Percentiles rank a stretch among this genome's conserved stretches.
Conservation (phyloP, 768 basidiomycete genomes). For the Lactarius vividus region DNA sequence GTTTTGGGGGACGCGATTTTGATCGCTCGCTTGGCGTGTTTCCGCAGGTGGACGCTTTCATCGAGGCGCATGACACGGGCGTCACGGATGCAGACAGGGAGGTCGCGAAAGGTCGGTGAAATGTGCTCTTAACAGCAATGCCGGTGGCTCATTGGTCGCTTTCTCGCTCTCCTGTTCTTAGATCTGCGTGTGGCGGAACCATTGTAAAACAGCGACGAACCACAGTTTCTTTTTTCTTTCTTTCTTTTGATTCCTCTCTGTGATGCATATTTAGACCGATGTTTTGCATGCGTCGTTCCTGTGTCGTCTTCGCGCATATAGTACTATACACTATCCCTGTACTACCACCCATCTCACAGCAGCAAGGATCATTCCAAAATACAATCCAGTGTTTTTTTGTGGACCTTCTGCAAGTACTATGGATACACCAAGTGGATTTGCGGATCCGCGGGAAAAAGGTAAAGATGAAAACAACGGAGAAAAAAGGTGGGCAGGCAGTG, state of each 20-base stretch:
- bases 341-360: slow-evolving; percentile 21
- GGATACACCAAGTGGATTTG: not conserved
- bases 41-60: slow-evolving; percentile 81
- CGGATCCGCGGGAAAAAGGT: not conserved
- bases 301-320: slow-evolving; percentile 3
- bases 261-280: slow-evolving; percentile 18
- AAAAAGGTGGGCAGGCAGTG: not conserved
- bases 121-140: not conserved
- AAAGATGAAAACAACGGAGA: no score
- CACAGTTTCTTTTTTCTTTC: not conserved
- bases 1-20: not conserved
- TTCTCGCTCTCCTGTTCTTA: slow-evolving; percentile 1
- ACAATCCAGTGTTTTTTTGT: slow-evolving; percentile 9
- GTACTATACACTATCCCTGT: slow-evolving; percentile 19
- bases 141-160: not conserved
- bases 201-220: slow-evolving; percentile 8
- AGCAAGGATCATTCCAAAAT: slow-evolving; percentile 16
- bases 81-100: slow-evolving; percentile 76
- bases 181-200: slow-evolving; percentile 18
- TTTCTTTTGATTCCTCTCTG: not conserved
- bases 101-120: slow-evolving; percentile 63
- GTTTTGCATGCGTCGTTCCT: slow-evolving; percentile 5
- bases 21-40: not conserved
- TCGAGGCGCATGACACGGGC: slow-evolving; percentile 90
- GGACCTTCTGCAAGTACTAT: slow-evolving; percentile 1